Percentiles rank a stretch among this genome's conserved stretches.
Evolutionary conservation across 305 asterid genomes (phyloP).

Genomic region (Ilex paraguariensis): DNA sequence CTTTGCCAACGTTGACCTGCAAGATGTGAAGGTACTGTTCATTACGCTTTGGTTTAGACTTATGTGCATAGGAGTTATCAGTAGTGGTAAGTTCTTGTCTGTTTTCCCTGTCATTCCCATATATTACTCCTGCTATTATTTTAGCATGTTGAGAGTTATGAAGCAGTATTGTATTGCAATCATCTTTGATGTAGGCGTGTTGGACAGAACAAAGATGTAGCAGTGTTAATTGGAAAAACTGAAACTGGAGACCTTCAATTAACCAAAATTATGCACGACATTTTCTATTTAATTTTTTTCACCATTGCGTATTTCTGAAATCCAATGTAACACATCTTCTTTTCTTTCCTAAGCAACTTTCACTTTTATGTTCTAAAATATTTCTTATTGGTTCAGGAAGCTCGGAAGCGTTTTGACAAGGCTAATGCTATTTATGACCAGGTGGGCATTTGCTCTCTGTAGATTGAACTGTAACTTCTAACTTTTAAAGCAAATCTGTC

Average conservation of each 20-base stretch:
- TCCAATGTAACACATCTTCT: background rate
- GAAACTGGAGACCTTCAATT: too few species aligned
- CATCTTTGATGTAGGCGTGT: too few species aligned
- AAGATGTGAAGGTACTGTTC: slow-evolving; percentile 76
- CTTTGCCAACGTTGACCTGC: slow-evolving; percentile 77
- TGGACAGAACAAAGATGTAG: too few species aligned
- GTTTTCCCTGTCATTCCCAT: background rate
- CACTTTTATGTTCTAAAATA: background rate
- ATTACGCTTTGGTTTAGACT: slow-evolving; percentile 6
- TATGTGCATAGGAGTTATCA: background rate
- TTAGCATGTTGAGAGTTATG: background rate
- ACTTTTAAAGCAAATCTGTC: too few species aligned
- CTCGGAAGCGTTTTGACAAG: slow-evolving; percentile 96
- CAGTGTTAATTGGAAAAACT: too few species aligned
- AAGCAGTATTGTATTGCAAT: background rate
- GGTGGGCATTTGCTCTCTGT: slow-evolving; percentile 33
- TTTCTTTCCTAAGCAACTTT: background rate
- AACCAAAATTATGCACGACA: background rate
- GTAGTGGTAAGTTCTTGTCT: background rate
- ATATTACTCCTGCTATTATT: background rate
- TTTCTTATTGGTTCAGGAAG: slow-evolving; percentile 50
- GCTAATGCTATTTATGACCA: slow-evolving; percentile 83
- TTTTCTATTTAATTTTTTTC: background rate
- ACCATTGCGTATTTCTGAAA: background rate
- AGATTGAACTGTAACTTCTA: too few species aligned